Evolutionary conservation across 495 filamentous ascomycete species (phyloP), one percentile per base, ranked within the genome.

Genomic region (Talaromyces adpressus): DNA sequence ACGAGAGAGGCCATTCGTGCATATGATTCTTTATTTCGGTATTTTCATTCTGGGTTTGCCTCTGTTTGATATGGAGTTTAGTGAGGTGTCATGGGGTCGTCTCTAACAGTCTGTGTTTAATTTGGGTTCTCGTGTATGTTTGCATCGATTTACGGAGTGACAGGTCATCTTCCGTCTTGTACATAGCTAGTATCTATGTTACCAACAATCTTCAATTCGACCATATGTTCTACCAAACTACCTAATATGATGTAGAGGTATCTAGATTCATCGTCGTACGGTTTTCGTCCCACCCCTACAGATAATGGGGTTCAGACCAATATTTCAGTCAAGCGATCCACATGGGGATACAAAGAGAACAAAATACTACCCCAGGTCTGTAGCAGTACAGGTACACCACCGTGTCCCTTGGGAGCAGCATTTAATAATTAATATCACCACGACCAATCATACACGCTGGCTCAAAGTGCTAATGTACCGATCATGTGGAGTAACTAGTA

Each of bases 121-220:
- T 20, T 20, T 57, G 53, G 12, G 22, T 59, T 59, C 57, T 36
- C 22, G 57, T 41, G 57, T 36, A 59, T 59, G 6, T 22, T 59
- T 47, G 39, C 39, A 16, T 60, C 36, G 16, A 41, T 14, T 47
- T 36, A 47, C 32, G 32, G 32, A 25, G 58, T 60, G 34, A 23
- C 58, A 41, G 58, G 58, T 60, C 36, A 60, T 23, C 12, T 39
- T 16, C 56, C 56, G 56, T 58, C 16, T 20, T 60, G 36, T 60
- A 47, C 58, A 47, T 47, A n/a, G 36, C 32, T 45, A 60, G 39
- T 23, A 49, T 47, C 32, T 60, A 49, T 60, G 58, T n/a, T 25
- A 25, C 51, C n/a, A 27, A 25, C 18, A 18, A 16, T 45, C 29
- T 30, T 30, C 6, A 49, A 49, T 20, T 16, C 45, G 9, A 20